These are phyloP conservation scores for Nitzschia putrida DNA, from an alignment of 108 stramenopile species.

Conservation along the genomic window DNA sequence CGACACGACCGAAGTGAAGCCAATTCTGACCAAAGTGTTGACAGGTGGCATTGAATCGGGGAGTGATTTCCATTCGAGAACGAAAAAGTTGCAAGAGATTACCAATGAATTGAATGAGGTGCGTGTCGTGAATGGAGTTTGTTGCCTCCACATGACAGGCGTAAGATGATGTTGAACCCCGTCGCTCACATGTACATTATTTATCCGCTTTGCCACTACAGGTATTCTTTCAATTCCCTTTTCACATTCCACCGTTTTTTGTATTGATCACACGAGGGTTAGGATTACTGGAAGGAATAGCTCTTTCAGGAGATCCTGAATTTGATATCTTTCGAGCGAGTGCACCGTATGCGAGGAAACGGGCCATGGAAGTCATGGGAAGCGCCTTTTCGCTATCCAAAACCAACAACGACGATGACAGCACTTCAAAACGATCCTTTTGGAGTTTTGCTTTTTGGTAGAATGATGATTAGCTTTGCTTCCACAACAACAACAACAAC, in stretches of 20 bases:
- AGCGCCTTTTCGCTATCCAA: too few species aligned
- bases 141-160: too few species aligned
- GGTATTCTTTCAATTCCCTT: constrained; percentile 86
- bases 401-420: too few species aligned
- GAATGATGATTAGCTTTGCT: too few species aligned
- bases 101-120: constrained; percentile 84
- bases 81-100: constrained; percentile 78
- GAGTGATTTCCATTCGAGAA: constrained; percentile 70
- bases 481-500: too few species aligned
- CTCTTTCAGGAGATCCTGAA: constrained; percentile 78
- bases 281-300: constrained; percentile 90
- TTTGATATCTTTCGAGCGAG: constrained; percentile 91
- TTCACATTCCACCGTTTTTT: constrained; percentile 90
- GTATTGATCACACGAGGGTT: constrained; percentile 88
- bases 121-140: too few species aligned
- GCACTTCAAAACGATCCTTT: too few species aligned
- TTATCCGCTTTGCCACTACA: too few species aligned
- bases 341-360: constrained; percentile 75
- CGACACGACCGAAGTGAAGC: constrained; percentile 73
- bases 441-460: too few species aligned
- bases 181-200: too few species aligned
- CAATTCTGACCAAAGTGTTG: constrained; percentile 74
- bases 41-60: constrained; percentile 74
- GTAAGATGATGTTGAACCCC: too few species aligned
- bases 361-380: constrained; percentile 37